phyloP scores from a whole-genome alignment of 768 basidiomycete genomes.

The Suillus cothurnatus region DNA sequence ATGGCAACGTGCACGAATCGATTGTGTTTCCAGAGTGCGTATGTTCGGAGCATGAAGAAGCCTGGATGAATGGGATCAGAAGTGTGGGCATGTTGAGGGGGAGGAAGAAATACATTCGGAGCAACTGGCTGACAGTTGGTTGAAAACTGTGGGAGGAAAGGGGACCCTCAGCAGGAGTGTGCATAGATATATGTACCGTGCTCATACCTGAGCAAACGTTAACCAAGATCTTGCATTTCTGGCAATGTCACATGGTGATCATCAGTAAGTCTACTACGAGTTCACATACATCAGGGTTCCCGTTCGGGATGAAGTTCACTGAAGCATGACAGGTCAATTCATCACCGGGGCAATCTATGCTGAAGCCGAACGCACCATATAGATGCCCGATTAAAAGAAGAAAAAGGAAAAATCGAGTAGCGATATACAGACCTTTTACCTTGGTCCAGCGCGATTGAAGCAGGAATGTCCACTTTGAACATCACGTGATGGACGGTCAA shows the following conservation, averaged over 20 bases:
- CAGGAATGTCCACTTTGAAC: constrained; percentile 3
- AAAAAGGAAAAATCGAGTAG: not conserved
- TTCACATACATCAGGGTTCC: not conserved
- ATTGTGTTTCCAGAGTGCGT: not conserved
- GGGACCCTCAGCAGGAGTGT: not conserved
- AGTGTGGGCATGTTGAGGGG: too few species aligned
- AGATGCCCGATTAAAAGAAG: not conserved
- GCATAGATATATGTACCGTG: not conserved
- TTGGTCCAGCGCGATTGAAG: constrained; percentile 6
- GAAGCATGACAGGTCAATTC: not conserved
- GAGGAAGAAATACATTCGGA: not conserved
- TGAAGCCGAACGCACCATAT: not conserved
- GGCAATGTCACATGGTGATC: too few species aligned
- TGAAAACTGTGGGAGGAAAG: not conserved
- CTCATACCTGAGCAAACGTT: not conserved
- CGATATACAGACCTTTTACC: not conserved
- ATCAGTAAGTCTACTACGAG: not conserved
- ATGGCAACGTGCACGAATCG: too few species aligned
- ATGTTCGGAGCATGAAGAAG: constrained; percentile 1
- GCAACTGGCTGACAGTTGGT: not conserved
- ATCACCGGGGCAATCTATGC: not conserved
- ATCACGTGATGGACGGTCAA: not conserved
- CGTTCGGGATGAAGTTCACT: not conserved
- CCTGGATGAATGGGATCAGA: not conserved
- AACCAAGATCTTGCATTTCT: not conserved